Percentiles rank a stretch among this genome's conserved stretches.
phyloP scores from a whole-genome alignment of 2,329 filamentous ascomycete genomes.

The Fusarium sp. region DNA sequence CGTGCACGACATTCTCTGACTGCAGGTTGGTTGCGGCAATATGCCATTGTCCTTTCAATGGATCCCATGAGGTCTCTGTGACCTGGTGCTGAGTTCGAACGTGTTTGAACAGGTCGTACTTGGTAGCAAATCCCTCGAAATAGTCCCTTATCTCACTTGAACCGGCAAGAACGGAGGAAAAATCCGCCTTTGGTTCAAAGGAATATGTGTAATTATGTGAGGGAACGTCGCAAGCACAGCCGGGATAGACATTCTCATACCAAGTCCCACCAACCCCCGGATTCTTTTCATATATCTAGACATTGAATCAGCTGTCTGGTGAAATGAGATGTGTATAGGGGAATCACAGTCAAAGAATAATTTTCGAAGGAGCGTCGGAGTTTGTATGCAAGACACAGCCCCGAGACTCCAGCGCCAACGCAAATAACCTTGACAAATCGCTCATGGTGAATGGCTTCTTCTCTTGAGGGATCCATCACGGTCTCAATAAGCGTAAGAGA shows the following conservation, averaged over 20 bases:
- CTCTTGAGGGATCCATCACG: slow-evolving; percentile 8
- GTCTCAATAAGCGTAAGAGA: not conserved
- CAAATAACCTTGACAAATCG: slow-evolving; percentile 28
- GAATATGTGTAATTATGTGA: slow-evolving; percentile 20
- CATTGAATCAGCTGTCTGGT: fast-evolving
- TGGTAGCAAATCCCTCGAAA: slow-evolving; percentile 3
- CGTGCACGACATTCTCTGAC: not conserved
- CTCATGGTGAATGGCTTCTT: slow-evolving; percentile 13
- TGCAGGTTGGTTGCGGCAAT: not conserved
- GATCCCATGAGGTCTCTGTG: slow-evolving; percentile 1
- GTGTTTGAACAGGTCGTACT: slow-evolving; percentile 8
- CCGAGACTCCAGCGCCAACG: slow-evolving; percentile 24
- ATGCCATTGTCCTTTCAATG: slow-evolving; percentile 7
- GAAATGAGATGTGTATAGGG: too few relatives aligned
- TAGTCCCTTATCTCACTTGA: slow-evolving; percentile 10
- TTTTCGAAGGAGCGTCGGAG: slow-evolving; percentile 9
- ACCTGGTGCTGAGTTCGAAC: not conserved
- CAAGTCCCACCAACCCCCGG: slow-evolving; percentile 7
- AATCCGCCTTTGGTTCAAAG: slow-evolving; percentile 20
- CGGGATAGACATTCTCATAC: slow-evolving; percentile 14
- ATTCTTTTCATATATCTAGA: slow-evolving; percentile 23
- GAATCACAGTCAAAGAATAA: slow-evolving; percentile 5
- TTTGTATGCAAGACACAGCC: slow-evolving; percentile 24
- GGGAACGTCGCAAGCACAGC: slow-evolving; percentile 14
- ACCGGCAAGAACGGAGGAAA: slow-evolving; percentile 2